These are phyloP conservation scores for Silene latifolia DNA, from an alignment of 148 eudicot genomes.

Conservation along the genomic window DNA sequence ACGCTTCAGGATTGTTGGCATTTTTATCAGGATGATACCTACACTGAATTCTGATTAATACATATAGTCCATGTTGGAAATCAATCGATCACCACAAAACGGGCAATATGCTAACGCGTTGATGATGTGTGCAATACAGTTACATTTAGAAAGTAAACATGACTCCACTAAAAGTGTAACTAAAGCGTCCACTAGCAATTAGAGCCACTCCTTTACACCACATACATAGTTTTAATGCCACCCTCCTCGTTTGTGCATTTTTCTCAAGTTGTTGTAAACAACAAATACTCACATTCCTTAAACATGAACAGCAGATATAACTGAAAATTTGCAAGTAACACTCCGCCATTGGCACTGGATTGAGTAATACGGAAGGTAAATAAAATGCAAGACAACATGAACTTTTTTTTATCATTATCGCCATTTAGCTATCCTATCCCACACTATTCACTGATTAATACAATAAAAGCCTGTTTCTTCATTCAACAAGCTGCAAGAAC, in stretches of 20 bases:
- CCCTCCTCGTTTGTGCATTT: neutral
- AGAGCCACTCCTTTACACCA: neutral
- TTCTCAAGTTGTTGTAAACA: neutral
- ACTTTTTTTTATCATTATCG: no score
- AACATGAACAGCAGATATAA: neutral
- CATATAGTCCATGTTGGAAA: conserved; percentile 2
- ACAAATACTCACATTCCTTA: neutral
- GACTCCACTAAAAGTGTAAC: neutral
- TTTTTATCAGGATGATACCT: conserved; percentile 99
- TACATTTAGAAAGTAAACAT: neutral
- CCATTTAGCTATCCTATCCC: no score
- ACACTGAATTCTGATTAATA: conserved; percentile 26
- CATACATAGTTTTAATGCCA: neutral
- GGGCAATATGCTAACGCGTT: neutral
- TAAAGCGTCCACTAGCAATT: neutral
- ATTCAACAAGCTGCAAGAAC: neutral
- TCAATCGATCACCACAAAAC: conserved; percentile 4
- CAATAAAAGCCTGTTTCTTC: neutral
- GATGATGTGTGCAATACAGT: neutral
- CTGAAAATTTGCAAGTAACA: no score
- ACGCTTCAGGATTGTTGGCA: conserved; percentile 89
- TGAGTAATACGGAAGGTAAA: no score
- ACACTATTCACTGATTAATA: neutral
- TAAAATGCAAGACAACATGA: no score
- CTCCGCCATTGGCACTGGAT: neutral